Evolutionary conservation across 164 flowering plant species (phyloP).

Genomic region (Brasenia schreberi): DNA sequence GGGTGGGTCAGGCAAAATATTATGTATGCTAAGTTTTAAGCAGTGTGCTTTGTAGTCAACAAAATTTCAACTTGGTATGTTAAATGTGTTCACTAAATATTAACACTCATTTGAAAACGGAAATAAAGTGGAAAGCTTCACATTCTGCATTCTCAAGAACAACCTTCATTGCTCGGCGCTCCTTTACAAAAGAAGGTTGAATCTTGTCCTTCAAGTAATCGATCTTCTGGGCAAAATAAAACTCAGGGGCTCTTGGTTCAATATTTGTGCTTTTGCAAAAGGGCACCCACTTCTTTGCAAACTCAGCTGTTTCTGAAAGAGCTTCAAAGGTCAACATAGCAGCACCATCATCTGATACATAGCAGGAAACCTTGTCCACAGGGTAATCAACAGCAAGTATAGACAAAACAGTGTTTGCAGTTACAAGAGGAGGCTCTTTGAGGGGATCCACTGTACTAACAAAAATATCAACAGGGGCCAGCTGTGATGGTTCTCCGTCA

Average conservation of each 20-base stretch:
- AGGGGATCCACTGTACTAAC: conserved; percentile 99
- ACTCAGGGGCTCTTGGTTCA: conserved; percentile 97
- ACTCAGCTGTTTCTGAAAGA: conserved; percentile 90
- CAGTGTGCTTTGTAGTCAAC: too few relatives aligned
- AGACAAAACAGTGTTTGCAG: conserved; percentile 94
- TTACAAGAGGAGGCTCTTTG: conserved; percentile 92
- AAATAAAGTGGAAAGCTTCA: too few relatives aligned
- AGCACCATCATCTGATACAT: conserved; percentile 97
- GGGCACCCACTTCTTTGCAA: conserved; percentile 98
- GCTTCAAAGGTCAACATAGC: conserved; percentile 96
- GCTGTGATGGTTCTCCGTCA: conserved; percentile 89
- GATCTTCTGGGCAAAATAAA: conserved; percentile 17
- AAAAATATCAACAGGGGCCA: conserved; percentile 88
- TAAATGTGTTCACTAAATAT: background rate
- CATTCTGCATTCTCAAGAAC: too few relatives aligned
- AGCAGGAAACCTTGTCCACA: conserved; percentile 30
- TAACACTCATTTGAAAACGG: too few relatives aligned
- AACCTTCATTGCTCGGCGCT: conserved; percentile 82
- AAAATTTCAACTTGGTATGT: background rate
- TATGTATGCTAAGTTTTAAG: too few relatives aligned
- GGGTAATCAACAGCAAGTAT: conserved; percentile 88
- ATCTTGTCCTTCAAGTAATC: conserved; percentile 94
- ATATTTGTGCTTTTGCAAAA: conserved; percentile 88
- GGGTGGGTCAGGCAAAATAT: too few relatives aligned
- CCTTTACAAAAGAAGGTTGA: conserved; percentile 96